Base-by-base conservation (phyloP, 2,329 filamentous ascomycete genomes). In the Alternaria consortialis region DNA sequence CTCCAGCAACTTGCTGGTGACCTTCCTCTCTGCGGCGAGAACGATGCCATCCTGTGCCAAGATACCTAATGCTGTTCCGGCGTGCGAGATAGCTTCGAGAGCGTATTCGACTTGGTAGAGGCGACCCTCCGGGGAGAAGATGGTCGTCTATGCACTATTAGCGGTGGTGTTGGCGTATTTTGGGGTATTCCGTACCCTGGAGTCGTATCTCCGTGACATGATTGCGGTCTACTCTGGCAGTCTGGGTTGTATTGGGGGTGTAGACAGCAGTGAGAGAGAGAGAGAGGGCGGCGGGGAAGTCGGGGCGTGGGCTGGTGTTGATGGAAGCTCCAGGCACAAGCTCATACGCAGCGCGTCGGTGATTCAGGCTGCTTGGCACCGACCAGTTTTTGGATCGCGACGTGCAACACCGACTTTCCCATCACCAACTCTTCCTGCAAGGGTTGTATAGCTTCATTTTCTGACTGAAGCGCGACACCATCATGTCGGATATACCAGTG, bases 81-180 rank as follows among this genome's bases (percentile, higher is more conserved):
- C 95, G 76, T 99, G 95, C 70, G 95, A 99, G 79, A 99, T 99
- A 78, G 95, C 95, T 82, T 99, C 95, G 53, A 99, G 88, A 27
- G 95, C 96, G 86, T 99, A 99, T 88, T 99, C 95, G 75, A 99
- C 95, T 83, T 99, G 95, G 82, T 99, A 99, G 64, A 99, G 88
- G 77, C 95, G 94, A 68, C 95, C 95, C 84, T 99, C 95, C 62
- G 95, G 95, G 63, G 95, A 99, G 89, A 99, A 99, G 87, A 99
- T 99, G 80, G 95, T 99, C 74, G 95, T 99, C 94, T 97, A 74
- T 23, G 57, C 52, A 52, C 44, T 27, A 72, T 75, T 72, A 74
- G 74, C 67, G 40, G 58, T 31, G 27, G 56, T 53, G n/a, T 31
- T 29, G 62, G 66, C 52, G 20, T 36, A 53, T 56, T 20, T 29